Percentiles rank a stretch among this genome's conserved stretches.
These are phyloP conservation scores for Mrakia gelida DNA, from an alignment of 768 basidiomycete genomes.

Conservation along the genomic window DNA sequence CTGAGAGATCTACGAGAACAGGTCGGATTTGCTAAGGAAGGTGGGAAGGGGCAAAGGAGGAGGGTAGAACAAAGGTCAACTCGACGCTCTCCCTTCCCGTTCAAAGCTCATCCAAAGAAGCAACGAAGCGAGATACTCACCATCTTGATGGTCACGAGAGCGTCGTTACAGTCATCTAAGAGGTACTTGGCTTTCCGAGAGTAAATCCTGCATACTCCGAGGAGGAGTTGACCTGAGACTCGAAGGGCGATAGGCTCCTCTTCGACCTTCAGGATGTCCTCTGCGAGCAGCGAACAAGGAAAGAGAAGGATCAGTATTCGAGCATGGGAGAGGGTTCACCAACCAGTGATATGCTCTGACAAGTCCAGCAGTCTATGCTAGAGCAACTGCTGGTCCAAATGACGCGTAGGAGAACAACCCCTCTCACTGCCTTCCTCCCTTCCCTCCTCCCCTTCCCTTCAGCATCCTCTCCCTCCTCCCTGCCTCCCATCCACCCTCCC, in stretches of 20 bases:
- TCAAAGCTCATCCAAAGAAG: background rate
- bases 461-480: background rate
- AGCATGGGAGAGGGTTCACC: background rate
- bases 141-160: conserved; percentile 90
- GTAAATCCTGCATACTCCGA: conserved; percentile 96
- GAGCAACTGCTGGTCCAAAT: background rate
- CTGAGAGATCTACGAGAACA: conserved; percentile 91
- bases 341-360: too few relatives aligned
- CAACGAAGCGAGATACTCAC: conserved; percentile 46
- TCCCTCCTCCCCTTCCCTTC: background rate
- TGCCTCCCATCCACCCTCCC: background rate
- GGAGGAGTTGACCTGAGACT: conserved; percentile 89
- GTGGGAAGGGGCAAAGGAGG: background rate
- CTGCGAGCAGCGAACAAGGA: conserved; percentile 41
- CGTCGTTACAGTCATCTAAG: conserved; percentile 95
- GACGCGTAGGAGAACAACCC: background rate
- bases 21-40: conserved; percentile 57
- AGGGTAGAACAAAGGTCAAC: conserved; percentile 16
- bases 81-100: background rate
- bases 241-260: conserved; percentile 87
- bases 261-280: conserved; percentile 81
- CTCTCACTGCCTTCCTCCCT: too few relatives aligned
- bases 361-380: background rate
- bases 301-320: background rate
- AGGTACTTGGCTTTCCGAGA: conserved; percentile 97